Evolutionary conservation across 805 yeast genomes (phyloP), one percentile per base, ranked within the genome.

Genomic region (Candida chauliodis): DNA sequence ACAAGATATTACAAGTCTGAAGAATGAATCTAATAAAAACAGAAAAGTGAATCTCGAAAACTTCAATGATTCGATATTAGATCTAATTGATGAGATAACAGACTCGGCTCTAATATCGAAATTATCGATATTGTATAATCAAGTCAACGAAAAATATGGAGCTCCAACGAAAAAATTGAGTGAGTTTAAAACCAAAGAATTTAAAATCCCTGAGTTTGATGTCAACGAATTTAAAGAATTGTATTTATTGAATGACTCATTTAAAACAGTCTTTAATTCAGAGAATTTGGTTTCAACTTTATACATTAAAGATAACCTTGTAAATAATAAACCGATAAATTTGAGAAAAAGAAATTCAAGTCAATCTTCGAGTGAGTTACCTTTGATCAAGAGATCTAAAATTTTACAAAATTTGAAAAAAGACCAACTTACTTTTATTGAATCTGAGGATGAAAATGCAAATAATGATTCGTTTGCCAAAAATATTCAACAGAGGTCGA

Each of bases 311-410:
- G 19, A 29, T 29, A 26, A 34, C 14, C 14, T 34, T 10, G 37
- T 34, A 17, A 34, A 34, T 34, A 15, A 25, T 9, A 4, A 18
- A 20, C 19, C 37, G 26, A 25, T 27, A 26, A 20, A 14, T 27
- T 11, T 9, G 8, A 33, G 7, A 5, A 34, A 25, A 16, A 28
- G 23, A 22, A 20, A 5, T 13, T 14, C 11, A 8, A 22, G 11
- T 3, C 3, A 22, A 15, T 7, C 14, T 7, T 2, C 13, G 26
- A 8, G 2, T 8, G 30, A 27, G 16, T 5, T 23, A 24, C 36
- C 29, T n/a, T 14, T 24, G 13, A 41, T 38, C 9, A 43, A 43
- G 24, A 34, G 38, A 30, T 37, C 46, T 3, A 39, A 40, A 17
- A 40, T 39, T 9, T 11, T 40, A 15, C 41, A 43, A 33, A 24